Base-by-base conservation (phyloP, 306 rosid species). In the Quercus gilva region DNA sequence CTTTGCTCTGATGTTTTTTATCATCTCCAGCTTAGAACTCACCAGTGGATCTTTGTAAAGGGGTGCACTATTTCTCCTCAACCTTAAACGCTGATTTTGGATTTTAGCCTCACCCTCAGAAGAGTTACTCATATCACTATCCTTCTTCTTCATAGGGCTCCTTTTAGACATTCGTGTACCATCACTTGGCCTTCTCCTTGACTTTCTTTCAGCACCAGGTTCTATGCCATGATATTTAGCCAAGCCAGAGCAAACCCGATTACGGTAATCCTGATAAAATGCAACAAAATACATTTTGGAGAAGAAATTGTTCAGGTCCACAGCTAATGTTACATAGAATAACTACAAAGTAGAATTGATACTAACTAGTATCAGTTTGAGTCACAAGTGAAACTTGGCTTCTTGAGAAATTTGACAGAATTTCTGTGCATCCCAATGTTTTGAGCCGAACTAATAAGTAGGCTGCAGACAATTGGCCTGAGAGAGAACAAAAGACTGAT, bases 21-120 rank as follows among this genome's bases (percentile, higher is more conserved):
- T 86, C 98, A 95, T 91, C 87, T 91, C 93, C 86, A 95, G 92
- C 87, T 95, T 95, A 10, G 93, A 93, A 82, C 90, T 86, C 49
- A 84, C 96, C 78, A 89, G 69, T 77, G 99, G 99, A 87, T 95
- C 99, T 86, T 89, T 95, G 82, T 86, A 93, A 78, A 70, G 80
- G 26, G 96, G 97, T 80, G 88, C 81, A 69, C 77, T 88, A 57
- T 82, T 83, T 88, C 83, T 91, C 86, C 85, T 88, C 65, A 69
- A 45, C 76, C 23, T 77, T 71, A 51, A n/a, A 18, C 23, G 79
- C 25, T 72, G 74, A 49, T 76, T 78, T 76, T 76, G 74, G 69
- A 71, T 71, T 84, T 81, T 80, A 72, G 78, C 23, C 82, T 51
- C 87, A 55, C 70, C 84, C 53, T 8, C 76, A 74, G 68, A 63